Base-by-base conservation (phyloP, 2,329 filamentous ascomycete genomes). In the Penicillium fuscoglaucum region DNA sequence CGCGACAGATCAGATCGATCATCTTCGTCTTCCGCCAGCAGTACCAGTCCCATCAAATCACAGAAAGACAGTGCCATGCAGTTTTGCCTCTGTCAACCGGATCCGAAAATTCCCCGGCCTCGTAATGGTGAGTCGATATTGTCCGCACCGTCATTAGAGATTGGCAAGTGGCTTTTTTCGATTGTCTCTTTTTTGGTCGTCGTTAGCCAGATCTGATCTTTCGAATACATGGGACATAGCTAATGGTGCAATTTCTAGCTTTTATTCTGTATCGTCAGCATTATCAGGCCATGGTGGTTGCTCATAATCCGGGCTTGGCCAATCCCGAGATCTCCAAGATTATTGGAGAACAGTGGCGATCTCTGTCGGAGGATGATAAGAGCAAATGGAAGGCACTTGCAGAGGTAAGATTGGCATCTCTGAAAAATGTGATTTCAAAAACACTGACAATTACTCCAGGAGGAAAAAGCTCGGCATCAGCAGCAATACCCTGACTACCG, bases 321-420 rank as follows among this genome's bases (percentile, higher is more conserved):
- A 98, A 98, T 76, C 93, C 93, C 3, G 91, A 97, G 52, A 96
- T 98, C 68, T 97, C 93, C 64, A 97, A 97, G 77, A 96, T 98
- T 68, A 96, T 98, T 66, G 93, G 93, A 52, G 86, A 91, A 73
- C 89, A 93, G 84, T 99, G 95, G 95, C 87, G 89, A 69, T 84
- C 87, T 56, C 87, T 96, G 70, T 78, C 87, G 4, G 83, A 88
- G 26, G 85, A 90, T 53, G 83, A 87, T 57, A 96, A 96, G 77
- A 85, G 87, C 63, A 84, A 88, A 73, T 99, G 95, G 95, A 96
- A 95, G 75, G 83, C 84, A 60, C 84, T 96, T 57, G 95, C 95
- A 60, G 91, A 96, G 78, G 90, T 88, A 77, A 65, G 75, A 56
- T 3, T 29, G 15, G 10, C 17, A 6, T 6, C 19, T 21, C 29